Percentiles rank a stretch among this genome's conserved stretches.
phyloP scores from a whole-genome alignment of 1,284 basidiomycete species.

The Trichosporon sp. region DNA sequence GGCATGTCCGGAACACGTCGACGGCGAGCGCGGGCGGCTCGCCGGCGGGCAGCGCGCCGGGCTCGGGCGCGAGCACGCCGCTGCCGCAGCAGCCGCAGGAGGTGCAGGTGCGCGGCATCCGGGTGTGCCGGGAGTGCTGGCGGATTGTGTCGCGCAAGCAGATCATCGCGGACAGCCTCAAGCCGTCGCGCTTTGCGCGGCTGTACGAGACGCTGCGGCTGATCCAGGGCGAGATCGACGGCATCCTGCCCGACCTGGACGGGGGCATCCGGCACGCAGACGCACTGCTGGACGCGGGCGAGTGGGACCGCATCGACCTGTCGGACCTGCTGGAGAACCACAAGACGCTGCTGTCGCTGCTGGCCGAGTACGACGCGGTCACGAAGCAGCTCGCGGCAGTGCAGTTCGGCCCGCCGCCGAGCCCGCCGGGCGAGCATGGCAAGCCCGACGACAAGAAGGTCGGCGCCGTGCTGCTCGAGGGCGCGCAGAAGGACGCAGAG shows the following conservation, averaged over 20 bases:
- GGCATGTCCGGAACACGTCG: constrained; percentile 1
- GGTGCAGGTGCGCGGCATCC: constrained; percentile 73
- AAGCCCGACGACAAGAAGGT: constrained; percentile 59
- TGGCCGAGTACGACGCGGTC: constrained; percentile 81
- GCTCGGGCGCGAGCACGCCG: constrained; percentile 19
- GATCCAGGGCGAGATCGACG: constrained; percentile 73
- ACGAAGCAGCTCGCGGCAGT: constrained; percentile 56
- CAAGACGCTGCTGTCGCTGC: constrained; percentile 74
- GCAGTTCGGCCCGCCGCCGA: constrained; percentile 30
- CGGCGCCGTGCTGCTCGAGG: constrained; percentile 26
- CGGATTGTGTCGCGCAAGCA: constrained; percentile 74
- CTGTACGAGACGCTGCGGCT: constrained; percentile 69
- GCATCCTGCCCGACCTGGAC: constrained; percentile 64
- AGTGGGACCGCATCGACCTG: constrained; percentile 27
- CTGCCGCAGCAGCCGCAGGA: constrained; percentile 54
- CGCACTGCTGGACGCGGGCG: constrained; percentile 1
- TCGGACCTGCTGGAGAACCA: constrained; percentile 63
- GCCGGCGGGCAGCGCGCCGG: constrained; percentile 19
- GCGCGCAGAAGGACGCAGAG: constrained; percentile 22
- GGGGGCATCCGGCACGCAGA: constrained; percentile 56
- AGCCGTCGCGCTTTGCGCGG: constrained; percentile 61
- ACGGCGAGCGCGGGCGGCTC: neutral
- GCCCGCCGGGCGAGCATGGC: constrained; percentile 76
- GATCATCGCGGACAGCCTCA: constrained; percentile 64
- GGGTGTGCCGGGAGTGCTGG: constrained; percentile 78